These are phyloP conservation scores for Nicotiana noctiflora DNA, from an alignment of 257 asterid species.

Conservation along the genomic window DNA sequence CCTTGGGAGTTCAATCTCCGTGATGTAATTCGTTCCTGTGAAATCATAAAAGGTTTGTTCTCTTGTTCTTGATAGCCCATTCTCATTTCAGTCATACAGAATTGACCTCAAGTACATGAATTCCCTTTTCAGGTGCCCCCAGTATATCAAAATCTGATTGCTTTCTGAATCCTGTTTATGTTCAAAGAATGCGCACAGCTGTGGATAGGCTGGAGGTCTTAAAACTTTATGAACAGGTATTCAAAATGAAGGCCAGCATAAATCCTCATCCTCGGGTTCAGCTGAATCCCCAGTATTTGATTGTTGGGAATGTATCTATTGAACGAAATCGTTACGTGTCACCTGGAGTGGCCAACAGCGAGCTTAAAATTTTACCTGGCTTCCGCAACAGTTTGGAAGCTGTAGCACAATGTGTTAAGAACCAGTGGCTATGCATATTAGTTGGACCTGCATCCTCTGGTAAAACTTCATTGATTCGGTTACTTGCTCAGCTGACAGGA, in stretches of 20 bases:
- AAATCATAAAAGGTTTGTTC: constrained; percentile 62
- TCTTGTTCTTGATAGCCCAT: background rate
- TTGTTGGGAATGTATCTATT: constrained; percentile 52
- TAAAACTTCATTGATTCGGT: constrained; percentile 75
- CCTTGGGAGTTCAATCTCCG: constrained; percentile 99
- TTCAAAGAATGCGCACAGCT: constrained; percentile 90
- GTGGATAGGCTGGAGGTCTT: constrained; percentile 70
- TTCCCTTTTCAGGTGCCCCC: constrained; percentile 47
- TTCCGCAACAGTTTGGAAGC: constrained; percentile 68
- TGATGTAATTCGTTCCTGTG: constrained; percentile 89
- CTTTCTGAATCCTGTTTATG: constrained; percentile 74
- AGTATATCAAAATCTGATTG: constrained; percentile 45
- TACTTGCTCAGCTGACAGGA: constrained; percentile 80
- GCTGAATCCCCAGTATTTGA: constrained; percentile 41
- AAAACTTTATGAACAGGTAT: constrained; percentile 58
- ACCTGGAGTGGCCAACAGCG: constrained; percentile 33
- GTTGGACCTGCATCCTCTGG: constrained; percentile 93
- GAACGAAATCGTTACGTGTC: constrained; percentile 48
- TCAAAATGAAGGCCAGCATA: constrained; percentile 54
- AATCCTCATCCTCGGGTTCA: constrained; percentile 63
- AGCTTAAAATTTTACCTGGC: constrained; percentile 68
- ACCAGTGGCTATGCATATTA: constrained; percentile 90
- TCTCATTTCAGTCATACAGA: background rate
- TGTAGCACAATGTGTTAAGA: constrained; percentile 56
- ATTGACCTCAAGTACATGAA: constrained; percentile 8